Conservation (phyloP, 768 basidiomycete genomes). For the Ramaria sp. region DNA sequence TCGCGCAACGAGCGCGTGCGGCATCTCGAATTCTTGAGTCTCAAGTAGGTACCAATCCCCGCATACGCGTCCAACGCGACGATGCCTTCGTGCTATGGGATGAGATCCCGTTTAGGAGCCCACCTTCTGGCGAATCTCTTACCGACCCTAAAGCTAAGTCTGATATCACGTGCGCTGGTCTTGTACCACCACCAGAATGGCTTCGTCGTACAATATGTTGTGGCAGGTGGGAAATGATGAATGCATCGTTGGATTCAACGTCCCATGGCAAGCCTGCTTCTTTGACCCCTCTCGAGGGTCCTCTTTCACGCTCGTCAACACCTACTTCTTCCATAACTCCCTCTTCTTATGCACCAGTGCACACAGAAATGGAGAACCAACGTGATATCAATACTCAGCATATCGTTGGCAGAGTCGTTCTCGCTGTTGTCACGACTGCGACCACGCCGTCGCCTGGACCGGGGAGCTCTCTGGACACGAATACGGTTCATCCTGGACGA, state of each 20-base stretch:
- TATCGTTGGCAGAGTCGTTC: slow-evolving; percentile 41
- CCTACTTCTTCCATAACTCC: not conserved
- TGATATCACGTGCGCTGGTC: not conserved
- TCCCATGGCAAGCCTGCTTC: not conserved
- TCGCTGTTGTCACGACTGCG: slow-evolving; percentile 41
- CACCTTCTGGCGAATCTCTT: slow-evolving; percentile 15
- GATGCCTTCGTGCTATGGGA: slow-evolving; percentile 82
- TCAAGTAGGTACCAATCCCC: slow-evolving; percentile 72
- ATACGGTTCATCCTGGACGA: not conserved
- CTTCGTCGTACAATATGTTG: slow-evolving; percentile 77
- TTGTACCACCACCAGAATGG: slow-evolving; percentile 61
- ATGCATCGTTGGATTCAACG: slow-evolving; percentile 21
- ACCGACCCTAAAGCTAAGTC: not conserved
- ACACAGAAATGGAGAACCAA: not conserved
- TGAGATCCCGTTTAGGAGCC: slow-evolving; percentile 41
- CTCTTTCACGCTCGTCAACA: not conserved
- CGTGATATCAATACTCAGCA: not conserved
- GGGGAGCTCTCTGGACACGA: slow-evolving; percentile 3
- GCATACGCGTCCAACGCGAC: slow-evolving; percentile 73
- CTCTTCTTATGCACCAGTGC: not conserved
- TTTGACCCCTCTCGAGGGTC: not conserved
- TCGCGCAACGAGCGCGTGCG: slow-evolving; percentile 75
- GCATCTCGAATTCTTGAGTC: slow-evolving; percentile 86
- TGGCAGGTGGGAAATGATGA: slow-evolving; percentile 62
- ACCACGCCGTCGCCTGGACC: slow-evolving; percentile 1